Conservation (phyloP, 1,284 basidiomycete species). For the Sanghuangporus weigelae region DNA sequence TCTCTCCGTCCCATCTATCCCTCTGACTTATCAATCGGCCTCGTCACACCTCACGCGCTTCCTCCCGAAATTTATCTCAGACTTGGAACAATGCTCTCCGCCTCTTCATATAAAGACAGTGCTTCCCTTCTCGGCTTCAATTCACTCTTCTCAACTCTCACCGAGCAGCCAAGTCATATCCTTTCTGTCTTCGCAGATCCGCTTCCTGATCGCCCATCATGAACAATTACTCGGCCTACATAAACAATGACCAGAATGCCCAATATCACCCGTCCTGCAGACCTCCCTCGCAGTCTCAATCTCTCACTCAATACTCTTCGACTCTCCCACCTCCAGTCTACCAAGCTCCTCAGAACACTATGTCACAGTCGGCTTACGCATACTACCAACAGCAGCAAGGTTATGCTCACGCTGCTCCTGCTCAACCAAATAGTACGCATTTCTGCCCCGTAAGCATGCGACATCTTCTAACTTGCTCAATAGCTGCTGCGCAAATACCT, state of each 20-base stretch:
- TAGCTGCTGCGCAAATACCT: neutral
- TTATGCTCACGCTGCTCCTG: neutral
- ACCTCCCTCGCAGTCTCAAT: neutral
- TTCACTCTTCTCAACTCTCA: conserved; percentile 3
- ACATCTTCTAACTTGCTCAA: neutral
- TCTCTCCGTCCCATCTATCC: neutral
- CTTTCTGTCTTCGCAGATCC: conserved; percentile 7
- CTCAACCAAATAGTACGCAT: conserved; percentile 6
- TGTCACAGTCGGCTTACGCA: conserved; percentile 5
- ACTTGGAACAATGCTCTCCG: neutral
- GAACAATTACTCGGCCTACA: conserved; percentile 10
- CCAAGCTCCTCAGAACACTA: neutral
- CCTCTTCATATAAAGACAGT: conserved; percentile 10
- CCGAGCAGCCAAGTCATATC: neutral
- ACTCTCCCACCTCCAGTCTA: neutral
- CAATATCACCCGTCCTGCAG: neutral
- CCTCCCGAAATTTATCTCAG: neutral
- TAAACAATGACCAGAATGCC: neutral
- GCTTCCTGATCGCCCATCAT: conserved; percentile 13
- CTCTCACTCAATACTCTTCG: neutral
- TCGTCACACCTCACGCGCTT: neutral
- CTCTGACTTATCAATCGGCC: conserved; percentile 6
- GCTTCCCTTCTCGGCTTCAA: conserved; percentile 11
- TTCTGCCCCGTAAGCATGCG: neutral
- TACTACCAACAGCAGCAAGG: conserved; percentile 6